A percentile compares a stretch with the other conserved stretches of the same genome.
These are phyloP conservation scores for Nepenthes mirabilis DNA, from an alignment of 148 eudicot species.

Conservation along the genomic window DNA sequence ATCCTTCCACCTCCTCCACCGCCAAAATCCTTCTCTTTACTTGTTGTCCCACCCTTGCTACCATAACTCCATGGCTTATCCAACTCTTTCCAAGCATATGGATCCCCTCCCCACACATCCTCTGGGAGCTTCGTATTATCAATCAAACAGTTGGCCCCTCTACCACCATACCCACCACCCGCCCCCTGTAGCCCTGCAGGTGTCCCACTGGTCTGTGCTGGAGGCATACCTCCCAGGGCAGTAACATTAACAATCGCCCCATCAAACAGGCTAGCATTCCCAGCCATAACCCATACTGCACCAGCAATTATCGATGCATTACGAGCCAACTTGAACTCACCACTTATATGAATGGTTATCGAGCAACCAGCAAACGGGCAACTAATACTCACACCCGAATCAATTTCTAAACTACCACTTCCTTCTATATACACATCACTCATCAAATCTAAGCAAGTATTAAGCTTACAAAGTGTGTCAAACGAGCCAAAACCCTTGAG, in stretches of 20 bases:
- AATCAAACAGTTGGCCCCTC: conserved; percentile 82
- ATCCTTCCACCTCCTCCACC: conserved; percentile 89
- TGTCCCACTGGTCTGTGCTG: conserved; percentile 48
- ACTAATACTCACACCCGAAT: conserved; percentile 35
- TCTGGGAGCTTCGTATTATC: conserved; percentile 53
- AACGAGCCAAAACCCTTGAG: conserved; percentile 63
- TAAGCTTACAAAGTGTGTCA: conserved; percentile 44
- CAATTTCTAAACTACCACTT: conserved; percentile 43
- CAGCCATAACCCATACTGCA: conserved; percentile 28
- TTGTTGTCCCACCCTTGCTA: conserved; percentile 70
- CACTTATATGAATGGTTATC: conserved; percentile 42
- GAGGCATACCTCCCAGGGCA: conserved; percentile 47
- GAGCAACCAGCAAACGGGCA: conserved; percentile 55
- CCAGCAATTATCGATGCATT: conserved; percentile 42
- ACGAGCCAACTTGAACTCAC: conserved; percentile 36
- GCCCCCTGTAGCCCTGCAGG: conserved; percentile 53
- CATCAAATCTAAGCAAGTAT: conserved; percentile 37
- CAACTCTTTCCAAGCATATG: conserved; percentile 64
- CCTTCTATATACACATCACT: conserved; percentile 51
- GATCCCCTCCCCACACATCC: conserved; percentile 96
- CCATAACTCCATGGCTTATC: conserved; percentile 74
- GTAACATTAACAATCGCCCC: conserved; percentile 57
- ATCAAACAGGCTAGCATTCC: conserved; percentile 22
- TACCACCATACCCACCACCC: conserved; percentile 88
- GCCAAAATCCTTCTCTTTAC: conserved; percentile 59